These are phyloP conservation scores for Trametes maxima DNA, from an alignment of 768 basidiomycete species.

Conservation along the genomic window DNA sequence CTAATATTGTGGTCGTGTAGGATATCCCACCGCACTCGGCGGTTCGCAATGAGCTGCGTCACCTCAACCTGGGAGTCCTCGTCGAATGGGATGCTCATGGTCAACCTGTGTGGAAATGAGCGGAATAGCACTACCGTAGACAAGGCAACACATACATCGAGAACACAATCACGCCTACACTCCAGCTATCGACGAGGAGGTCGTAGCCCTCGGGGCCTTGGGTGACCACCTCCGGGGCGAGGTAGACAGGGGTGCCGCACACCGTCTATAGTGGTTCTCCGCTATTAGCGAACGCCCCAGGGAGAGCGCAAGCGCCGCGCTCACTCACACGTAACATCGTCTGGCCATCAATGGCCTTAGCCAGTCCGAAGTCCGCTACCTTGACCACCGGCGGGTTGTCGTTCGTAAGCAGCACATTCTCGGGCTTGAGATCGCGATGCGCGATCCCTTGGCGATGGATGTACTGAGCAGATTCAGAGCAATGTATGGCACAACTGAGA, in stretches of 20 bases:
- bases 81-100: slow-evolving; percentile 75
- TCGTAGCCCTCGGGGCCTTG: slow-evolving; percentile 75
- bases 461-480: slow-evolving; percentile 41
- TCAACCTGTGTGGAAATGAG: slow-evolving; percentile 52
- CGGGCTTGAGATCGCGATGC: slow-evolving; percentile 94
- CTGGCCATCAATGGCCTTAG: slow-evolving; percentile 82
- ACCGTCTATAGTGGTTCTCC: slow-evolving; percentile 60
- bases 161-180: slow-evolving; percentile 90
- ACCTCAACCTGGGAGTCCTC: slow-evolving; percentile 63
- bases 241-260: slow-evolving; percentile 95
- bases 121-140: background rate
- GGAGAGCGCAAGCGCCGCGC: slow-evolving; percentile 1
- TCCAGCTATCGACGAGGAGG: slow-evolving; percentile 92
- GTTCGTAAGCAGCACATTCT: slow-evolving; percentile 85
- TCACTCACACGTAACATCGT: slow-evolving; percentile 71
- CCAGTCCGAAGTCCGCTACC: slow-evolving; percentile 95
- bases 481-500: background rate
- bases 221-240: slow-evolving; percentile 89
- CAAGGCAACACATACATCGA: slow-evolving; percentile 60
- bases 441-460: slow-evolving; percentile 77
- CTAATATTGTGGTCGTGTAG: slow-evolving; percentile 46
- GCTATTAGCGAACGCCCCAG: background rate
- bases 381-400: slow-evolving; percentile 74
- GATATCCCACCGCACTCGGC: slow-evolving; percentile 62
- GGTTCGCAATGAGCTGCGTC: slow-evolving; percentile 55